Base-by-base conservation (phyloP, 345 rosid species). In the Eucalyptus coolabah region DNA sequence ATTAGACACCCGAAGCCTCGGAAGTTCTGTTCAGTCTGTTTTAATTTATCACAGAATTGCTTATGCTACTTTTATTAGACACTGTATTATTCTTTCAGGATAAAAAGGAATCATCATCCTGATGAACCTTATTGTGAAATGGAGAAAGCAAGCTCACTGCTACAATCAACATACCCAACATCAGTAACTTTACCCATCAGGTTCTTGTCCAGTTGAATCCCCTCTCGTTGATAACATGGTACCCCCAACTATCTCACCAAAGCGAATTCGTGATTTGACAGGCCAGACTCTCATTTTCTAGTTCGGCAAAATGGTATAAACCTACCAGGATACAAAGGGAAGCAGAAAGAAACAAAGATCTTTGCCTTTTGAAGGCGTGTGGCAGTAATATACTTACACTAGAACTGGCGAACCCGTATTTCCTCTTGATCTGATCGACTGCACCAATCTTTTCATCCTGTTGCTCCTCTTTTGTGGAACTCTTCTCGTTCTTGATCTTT, bases 381-480 rank as follows among this genome's bases (percentile, higher is more conserved):
- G 24, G 45, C 83, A 11, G 83, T 53, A 69, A 44, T 44, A 21
- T 88, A 92, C 97, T 94, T 93, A 97, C 99, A 59, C 93, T 92
- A 6, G 98, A 91, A 7, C 91, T 86, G 40, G 98, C 92, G 91
- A 96, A 96, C 10, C 98, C 99, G 15, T 98, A 98, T 93, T 92
- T 97, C 94, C 94, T 97, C 97, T 97, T 96, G 90, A 98, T 96
- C 92, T 95, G 97, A 87, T 97, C 97, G 11, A 98, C 95, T 34
- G 96, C 81, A 85, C 90, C 93, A 8, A 93, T 90, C 50, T 92
- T 92, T 50, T 92, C 95, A 88, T 94, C 96, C 88, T 94, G 93
- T 53, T 34, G 88, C 92, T 95, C 96, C 51, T 96, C 97, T 90
- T 93, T 94, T 87, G 87, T 89, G 50, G 87, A 88, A 54, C 34